Percentiles rank a stretch among this genome's conserved stretches.
These are phyloP conservation scores for Lactarius tabidus DNA, from an alignment of 768 basidiomycete species.

Conservation along the genomic window DNA sequence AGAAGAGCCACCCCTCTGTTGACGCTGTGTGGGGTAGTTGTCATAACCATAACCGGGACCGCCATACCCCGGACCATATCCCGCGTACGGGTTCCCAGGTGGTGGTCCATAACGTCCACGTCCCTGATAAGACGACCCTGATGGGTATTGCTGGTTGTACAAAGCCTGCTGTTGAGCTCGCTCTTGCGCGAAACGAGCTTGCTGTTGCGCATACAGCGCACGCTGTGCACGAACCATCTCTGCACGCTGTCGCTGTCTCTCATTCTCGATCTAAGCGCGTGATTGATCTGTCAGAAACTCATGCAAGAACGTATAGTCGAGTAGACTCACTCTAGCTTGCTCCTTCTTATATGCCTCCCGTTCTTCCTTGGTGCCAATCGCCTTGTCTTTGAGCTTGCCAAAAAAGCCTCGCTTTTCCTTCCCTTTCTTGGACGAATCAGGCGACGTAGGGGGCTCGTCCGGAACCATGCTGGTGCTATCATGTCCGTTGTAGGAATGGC, in stretches of 20 bases:
- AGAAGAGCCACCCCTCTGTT: neutral
- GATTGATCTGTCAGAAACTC: neutral
- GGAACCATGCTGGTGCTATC: slow-evolving; percentile 28
- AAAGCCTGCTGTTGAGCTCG: slow-evolving; percentile 18
- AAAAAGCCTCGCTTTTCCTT: slow-evolving; percentile 51
- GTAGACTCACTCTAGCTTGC: slow-evolving; percentile 31
- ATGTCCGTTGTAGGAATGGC: slow-evolving; percentile 22
- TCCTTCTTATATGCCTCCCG: slow-evolving; percentile 43
- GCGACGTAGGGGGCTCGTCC: neutral
- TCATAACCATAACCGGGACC: slow-evolving; percentile 23
- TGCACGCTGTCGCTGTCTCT: slow-evolving; percentile 8
- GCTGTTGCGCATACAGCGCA: slow-evolving; percentile 11
- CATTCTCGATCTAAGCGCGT: slow-evolving; percentile 14
- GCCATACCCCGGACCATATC: slow-evolving; percentile 14
- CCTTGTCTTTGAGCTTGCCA: slow-evolving; percentile 58
- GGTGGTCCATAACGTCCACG: slow-evolving; percentile 32
- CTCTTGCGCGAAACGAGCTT: slow-evolving; percentile 2
- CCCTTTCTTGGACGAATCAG: neutral
- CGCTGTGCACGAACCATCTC: slow-evolving; percentile 4
- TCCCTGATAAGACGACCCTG: slow-evolving; percentile 4
- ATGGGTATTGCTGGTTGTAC: slow-evolving; percentile 1
- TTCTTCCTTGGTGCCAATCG: slow-evolving; percentile 62
- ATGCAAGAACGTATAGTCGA: neutral
- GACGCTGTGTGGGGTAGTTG: neutral
- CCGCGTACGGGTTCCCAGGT: slow-evolving; percentile 23